Percentiles rank a stretch among this genome's conserved stretches.
phyloP scores from a whole-genome alignment of 805 yeast species.

The Lachancea quebecensis region DNA sequence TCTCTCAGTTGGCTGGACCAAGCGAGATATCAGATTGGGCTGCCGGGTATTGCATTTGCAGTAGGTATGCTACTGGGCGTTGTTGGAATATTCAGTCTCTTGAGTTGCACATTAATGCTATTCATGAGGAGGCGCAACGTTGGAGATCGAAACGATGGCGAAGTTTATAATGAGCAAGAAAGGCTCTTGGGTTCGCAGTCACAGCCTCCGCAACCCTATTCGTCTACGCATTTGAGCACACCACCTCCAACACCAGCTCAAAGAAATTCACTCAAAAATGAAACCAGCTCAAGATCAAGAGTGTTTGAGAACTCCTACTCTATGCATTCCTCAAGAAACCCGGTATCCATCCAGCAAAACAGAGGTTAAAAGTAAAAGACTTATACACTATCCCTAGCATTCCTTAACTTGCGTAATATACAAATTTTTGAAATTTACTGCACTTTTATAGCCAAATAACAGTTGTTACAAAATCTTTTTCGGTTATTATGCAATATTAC shows the following conservation, averaged over 20 bases:
- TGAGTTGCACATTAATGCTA: conserved; percentile 4
- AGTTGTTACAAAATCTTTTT: too few relatives aligned
- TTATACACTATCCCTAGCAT: too few relatives aligned
- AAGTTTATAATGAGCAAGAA: not conserved
- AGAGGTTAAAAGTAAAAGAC: too few relatives aligned
- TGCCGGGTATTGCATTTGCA: conserved; percentile 63
- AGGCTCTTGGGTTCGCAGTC: not conserved
- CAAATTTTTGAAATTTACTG: too few relatives aligned
- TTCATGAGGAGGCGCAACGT: conserved; percentile 1
- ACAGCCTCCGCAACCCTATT: not conserved
- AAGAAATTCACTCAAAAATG: not conserved
- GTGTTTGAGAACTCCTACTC: not conserved
- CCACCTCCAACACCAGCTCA: not conserved
- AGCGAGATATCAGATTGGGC: conserved; percentile 47
- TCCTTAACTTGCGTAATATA: too few relatives aligned
- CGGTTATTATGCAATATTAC: too few relatives aligned
- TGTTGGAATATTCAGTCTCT: conserved; percentile 22
- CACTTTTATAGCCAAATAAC: too few relatives aligned
- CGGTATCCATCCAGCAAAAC: not conserved
- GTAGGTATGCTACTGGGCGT: conserved; percentile 62
- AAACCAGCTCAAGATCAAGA: not conserved
- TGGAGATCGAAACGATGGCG: not conserved
- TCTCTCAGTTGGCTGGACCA: conserved; percentile 53
- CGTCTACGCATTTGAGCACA: not conserved
- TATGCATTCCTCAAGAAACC: not conserved